A percentile compares a stretch with the other conserved stretches of the same genome.
Evolutionary conservation across 2,329 filamentous ascomycete species (phyloP).

Genomic region (Sphaerulina vaccinii): DNA sequence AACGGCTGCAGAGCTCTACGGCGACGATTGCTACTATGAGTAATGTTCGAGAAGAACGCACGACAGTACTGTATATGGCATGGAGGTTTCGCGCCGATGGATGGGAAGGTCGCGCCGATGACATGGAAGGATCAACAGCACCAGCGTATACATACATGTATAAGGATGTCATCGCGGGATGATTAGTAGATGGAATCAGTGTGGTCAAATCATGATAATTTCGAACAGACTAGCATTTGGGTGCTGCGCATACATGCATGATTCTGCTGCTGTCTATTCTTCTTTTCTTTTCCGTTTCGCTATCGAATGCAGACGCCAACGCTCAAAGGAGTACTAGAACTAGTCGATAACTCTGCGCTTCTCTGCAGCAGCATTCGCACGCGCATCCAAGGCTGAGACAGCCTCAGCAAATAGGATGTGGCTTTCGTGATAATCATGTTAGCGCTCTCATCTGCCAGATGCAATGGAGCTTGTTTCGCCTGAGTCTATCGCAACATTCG

Average conservation of each 20-base stretch:
- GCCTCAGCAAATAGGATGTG: background rate
- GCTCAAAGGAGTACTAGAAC: background rate
- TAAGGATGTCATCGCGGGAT: too few relatives aligned
- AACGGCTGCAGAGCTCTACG: slow-evolving; percentile 4
- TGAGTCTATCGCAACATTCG: background rate
- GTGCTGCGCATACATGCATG: background rate
- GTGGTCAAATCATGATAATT: too few relatives aligned
- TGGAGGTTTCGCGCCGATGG: too few relatives aligned
- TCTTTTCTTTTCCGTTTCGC: background rate
- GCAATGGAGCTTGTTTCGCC: background rate
- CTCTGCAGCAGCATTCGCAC: background rate
- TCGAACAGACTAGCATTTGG: too few relatives aligned
- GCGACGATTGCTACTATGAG: slow-evolving; percentile 8
- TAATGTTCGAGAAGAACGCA: slow-evolving; percentile 7
- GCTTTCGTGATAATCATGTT: background rate
- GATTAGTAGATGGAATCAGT: too few relatives aligned
- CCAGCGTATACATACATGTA: too few relatives aligned
- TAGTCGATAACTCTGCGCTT: background rate
- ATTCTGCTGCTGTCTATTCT: background rate
- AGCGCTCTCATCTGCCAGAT: background rate
- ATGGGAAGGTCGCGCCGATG: too few relatives aligned
- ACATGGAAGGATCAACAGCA: too few relatives aligned
- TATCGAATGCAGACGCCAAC: background rate
- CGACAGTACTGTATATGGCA: too few relatives aligned
- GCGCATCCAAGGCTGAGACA: background rate